phyloP scores from a whole-genome alignment of 2,329 filamentous ascomycete genomes.

The Cercospora citrullina region DNA sequence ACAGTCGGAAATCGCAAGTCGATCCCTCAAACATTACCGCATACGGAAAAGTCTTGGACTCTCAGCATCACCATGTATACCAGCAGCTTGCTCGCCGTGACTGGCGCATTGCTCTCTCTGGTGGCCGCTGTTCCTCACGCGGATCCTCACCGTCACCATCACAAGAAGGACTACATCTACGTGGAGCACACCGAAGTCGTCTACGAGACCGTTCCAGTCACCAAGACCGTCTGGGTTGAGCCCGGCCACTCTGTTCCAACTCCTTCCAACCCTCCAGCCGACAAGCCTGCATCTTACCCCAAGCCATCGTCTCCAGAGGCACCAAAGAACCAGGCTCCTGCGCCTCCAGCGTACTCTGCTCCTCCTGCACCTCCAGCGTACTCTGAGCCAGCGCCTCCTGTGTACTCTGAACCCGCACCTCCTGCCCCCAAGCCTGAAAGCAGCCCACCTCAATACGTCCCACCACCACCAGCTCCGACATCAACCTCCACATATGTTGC shows the following conservation, averaged over 20 bases:
- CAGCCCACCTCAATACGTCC: constrained; percentile 29
- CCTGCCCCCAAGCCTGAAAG: constrained; percentile 26
- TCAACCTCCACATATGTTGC: constrained; percentile 30
- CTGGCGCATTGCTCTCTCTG: constrained; percentile 34
- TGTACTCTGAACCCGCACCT: constrained; percentile 21
- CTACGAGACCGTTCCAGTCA: constrained; percentile 52
- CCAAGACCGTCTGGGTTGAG: constrained; percentile 51
- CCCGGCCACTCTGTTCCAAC: constrained; percentile 30
- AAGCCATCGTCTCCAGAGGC: neutral
- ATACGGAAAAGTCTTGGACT: constrained; percentile 15
- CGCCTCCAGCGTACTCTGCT: constrained; percentile 29
- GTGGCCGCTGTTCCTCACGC: constrained; percentile 37
- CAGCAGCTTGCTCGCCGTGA: constrained; percentile 35
- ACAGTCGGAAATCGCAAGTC: constrained; percentile 23
- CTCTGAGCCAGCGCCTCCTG: constrained; percentile 27
- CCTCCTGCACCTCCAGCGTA: constrained; percentile 26
- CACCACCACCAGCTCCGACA: constrained; percentile 18
- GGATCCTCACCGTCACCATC: constrained; percentile 21
- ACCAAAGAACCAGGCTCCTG: constrained; percentile 13
- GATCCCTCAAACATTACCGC: constrained; percentile 23
- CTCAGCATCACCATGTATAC: constrained; percentile 32
- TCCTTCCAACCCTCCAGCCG: constrained; percentile 14
- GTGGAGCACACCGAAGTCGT: constrained; percentile 52
- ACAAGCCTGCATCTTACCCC: constrained; percentile 9
- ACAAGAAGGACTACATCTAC: constrained; percentile 50